These are phyloP conservation scores for Rhodosporidiobolus odoratus DNA, from an alignment of 768 basidiomycete species.

Conservation along the genomic window DNA sequence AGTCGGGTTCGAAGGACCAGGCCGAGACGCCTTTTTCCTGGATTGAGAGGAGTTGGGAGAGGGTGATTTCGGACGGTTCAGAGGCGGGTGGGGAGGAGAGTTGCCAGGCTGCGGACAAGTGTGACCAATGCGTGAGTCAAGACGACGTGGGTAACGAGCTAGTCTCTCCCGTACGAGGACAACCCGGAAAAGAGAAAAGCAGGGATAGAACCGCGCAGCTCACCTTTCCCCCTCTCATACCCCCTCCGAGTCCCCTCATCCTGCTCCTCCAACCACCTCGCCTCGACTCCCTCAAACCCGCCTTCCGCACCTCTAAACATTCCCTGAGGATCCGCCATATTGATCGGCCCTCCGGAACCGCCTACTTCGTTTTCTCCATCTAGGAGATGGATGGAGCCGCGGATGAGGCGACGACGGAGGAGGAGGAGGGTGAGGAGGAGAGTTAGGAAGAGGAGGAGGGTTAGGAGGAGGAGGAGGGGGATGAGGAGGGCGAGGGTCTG, in stretches of 20 bases:
- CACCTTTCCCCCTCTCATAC: conserved; percentile 85
- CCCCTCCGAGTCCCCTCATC: conserved; percentile 61
- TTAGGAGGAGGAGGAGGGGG: conserved; percentile 86
- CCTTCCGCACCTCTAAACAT: conserved; percentile 76
- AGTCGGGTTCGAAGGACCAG: conserved; percentile 99
- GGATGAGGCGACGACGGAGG: conserved; percentile 55
- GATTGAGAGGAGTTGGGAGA: conserved; percentile 96
- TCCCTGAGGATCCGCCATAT: conserved; percentile 80
- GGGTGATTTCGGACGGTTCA: conserved; percentile 92
- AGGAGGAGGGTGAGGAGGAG: conserved; percentile 89
- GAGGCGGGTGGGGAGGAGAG: conserved; percentile 88
- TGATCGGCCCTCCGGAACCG: conserved; percentile 66
- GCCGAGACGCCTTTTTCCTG: conserved; percentile 99
- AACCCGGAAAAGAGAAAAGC: neutral
- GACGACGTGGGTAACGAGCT: too few species aligned
- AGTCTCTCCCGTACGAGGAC: too few species aligned
- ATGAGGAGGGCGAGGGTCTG: conserved; percentile 58
- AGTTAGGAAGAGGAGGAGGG: conserved; percentile 85
- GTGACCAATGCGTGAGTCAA: too few species aligned
- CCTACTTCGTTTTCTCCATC: conserved; percentile 55
- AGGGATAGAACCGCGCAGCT: conserved; percentile 36
- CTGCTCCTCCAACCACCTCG: conserved; percentile 84
- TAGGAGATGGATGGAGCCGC: conserved; percentile 68
- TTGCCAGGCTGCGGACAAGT: conserved; percentile 47
- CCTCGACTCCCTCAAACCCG: conserved; percentile 84